Conservation (phyloP, 2,329 filamentous ascomycete genomes). For the Fusarium pininemorale region DNA sequence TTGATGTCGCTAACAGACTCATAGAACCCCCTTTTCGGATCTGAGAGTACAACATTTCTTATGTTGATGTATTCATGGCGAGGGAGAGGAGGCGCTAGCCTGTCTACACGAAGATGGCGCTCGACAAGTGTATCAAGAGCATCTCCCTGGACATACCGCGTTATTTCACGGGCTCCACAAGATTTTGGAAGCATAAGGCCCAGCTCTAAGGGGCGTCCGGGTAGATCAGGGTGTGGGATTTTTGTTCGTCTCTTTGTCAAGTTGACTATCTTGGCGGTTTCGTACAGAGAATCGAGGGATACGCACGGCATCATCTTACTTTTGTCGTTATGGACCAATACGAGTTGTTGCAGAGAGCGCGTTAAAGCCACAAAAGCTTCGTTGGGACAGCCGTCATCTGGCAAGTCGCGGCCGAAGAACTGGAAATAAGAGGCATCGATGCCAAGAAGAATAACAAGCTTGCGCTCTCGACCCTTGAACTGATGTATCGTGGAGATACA, state of each 20-base stretch:
- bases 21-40: conserved; percentile 11
- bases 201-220: conserved; percentile 18
- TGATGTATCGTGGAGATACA: conserved; percentile 46
- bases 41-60: conserved; percentile 22
- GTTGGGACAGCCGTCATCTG: conserved; percentile 44
- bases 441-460: conserved; percentile 42
- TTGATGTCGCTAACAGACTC: conserved; percentile 46
- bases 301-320: conserved; percentile 40
- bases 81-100: conserved; percentile 1
- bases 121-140: conserved; percentile 25
- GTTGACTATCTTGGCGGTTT: conserved; percentile 24
- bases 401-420: conserved; percentile 36
- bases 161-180: conserved; percentile 31
- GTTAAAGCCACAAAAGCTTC: conserved; percentile 45
- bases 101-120: conserved; percentile 20
- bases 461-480: conserved; percentile 47
- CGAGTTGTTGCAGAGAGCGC: conserved; percentile 42
- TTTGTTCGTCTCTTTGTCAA: neutral
- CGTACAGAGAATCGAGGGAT: conserved; percentile 13
- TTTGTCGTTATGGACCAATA: conserved; percentile 36
- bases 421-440: conserved; percentile 41
- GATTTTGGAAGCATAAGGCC: conserved; percentile 18
- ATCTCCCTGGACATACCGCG: conserved; percentile 40
- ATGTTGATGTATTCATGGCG: conserved; percentile 28
- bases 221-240: neutral